Evolutionary conservation across 352 stramenopile species (phyloP), one percentile per base, ranked within the genome.

Genomic region (Globisporangium apiculatum): DNA sequence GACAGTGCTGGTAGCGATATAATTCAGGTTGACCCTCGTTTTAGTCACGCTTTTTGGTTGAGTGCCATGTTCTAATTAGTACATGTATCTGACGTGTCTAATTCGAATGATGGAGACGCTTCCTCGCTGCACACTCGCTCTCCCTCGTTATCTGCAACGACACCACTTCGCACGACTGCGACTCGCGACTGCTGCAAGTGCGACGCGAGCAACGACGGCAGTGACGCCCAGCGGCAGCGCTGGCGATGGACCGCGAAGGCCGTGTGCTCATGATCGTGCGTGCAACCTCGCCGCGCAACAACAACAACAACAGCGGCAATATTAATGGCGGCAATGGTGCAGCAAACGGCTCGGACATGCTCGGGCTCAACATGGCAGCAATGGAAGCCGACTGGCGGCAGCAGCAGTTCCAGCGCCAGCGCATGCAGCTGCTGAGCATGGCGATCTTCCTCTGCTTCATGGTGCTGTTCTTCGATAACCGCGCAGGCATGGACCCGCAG

Each of bases 371-470:
- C 57, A 68, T 86, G 41, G 75, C 73, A 6, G 67, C 71, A 12
- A 87, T 91, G 72, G 81, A 91, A 66, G 79, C 73, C 35, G 81
- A 91, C 56, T 91, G 79, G 79, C 69, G 81, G 15, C 79, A 91
- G 71, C 81, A 91, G 72, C 81, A 91, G 67, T 89, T 93, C 69
- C 83, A 93, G 66, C 75, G 83, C n/a, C 79, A 90, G 71, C 83
- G 83, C 55, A 89, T 93, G 79, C 83, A 93, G 73, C 75, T 93
- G 42, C 75, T 93, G 7, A 91, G 80, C 55, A 93, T 90, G 77
- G 82, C 83, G 42, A 93, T 93, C 51, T 93, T 93, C 51, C 69
- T 93, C 31, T 93, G 83, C 67, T 93, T 93, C 62, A 83, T 93
- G 68, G 79, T 93, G 51, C 67, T 93, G 35, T 91, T 93, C 65